A percentile compares a stretch with the other conserved stretches of the same genome.
Evolutionary conservation across 768 basidiomycete genomes (phyloP).

Genomic region (Tricholoma furcatifolium): DNA sequence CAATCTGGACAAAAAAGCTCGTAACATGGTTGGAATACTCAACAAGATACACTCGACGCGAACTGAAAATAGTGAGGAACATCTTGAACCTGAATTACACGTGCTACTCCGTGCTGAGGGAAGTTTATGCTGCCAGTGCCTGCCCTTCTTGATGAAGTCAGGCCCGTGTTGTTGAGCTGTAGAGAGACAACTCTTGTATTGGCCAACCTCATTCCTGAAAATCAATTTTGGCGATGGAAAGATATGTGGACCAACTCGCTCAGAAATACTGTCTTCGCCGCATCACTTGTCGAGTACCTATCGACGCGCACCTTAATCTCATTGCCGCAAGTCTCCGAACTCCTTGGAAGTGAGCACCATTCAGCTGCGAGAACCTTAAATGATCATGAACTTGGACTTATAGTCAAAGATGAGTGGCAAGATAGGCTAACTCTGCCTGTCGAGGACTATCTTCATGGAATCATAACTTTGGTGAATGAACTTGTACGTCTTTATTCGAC

Average conservation of each 20-base stretch:
- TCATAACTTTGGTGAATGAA: constrained; percentile 79
- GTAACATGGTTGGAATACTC: constrained; percentile 69
- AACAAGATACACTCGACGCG: constrained; percentile 82
- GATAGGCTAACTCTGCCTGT: constrained; percentile 60
- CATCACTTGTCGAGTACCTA: constrained; percentile 66
- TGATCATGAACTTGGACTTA: constrained; percentile 34
- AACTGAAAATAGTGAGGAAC: constrained; percentile 48
- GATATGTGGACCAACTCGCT: constrained; percentile 79
- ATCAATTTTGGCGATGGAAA: constrained; percentile 84
- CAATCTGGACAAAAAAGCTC: constrained; percentile 72
- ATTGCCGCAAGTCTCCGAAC: constrained; percentile 45
- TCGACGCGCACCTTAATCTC: constrained; percentile 57
- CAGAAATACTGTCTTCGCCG: constrained; percentile 64
- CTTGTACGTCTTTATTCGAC: constrained; percentile 49
- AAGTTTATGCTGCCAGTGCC: constrained; percentile 45
- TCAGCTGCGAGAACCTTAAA: background rate
- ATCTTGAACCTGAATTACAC: background rate
- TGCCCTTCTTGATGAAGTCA: constrained; percentile 53
- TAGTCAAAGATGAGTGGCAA: constrained; percentile 72
- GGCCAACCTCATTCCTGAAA: constrained; percentile 59
- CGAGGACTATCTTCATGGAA: constrained; percentile 81
- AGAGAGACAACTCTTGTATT: constrained; percentile 47
- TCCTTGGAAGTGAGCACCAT: constrained; percentile 62
- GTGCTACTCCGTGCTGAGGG: constrained; percentile 2
- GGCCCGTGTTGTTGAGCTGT: constrained; percentile 56